A percentile compares a stretch with the other conserved stretches of the same genome.
Conservation (phyloP, 2,329 filamentous ascomycete genomes). For the Pezicula neosporulosa region DNA sequence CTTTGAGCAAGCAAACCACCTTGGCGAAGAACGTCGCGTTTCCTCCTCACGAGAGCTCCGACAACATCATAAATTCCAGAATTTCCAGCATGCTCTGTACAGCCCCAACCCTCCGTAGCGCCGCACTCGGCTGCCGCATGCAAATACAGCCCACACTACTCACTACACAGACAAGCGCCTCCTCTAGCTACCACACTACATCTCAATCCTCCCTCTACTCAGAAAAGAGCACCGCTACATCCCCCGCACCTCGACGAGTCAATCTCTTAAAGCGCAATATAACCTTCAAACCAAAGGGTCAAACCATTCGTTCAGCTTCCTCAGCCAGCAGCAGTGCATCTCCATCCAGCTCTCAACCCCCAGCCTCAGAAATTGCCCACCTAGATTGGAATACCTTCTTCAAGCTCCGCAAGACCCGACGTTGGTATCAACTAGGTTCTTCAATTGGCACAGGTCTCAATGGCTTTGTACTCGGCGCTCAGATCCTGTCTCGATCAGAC, state of each 20-base stretch:
- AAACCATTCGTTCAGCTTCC: conserved; percentile 13
- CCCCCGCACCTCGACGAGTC: conserved; percentile 16
- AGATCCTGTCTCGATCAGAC: conserved; percentile 66
- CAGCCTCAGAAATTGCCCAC: conserved; percentile 8
- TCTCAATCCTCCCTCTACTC: conserved; percentile 16
- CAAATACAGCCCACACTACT: conserved; percentile 20
- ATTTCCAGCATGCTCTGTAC: conserved; percentile 23
- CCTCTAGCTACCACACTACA: conserved; percentile 16
- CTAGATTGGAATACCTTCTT: conserved; percentile 92
- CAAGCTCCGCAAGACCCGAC: conserved; percentile 78
- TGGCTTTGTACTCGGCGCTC: conserved; percentile 59
- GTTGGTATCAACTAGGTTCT: conserved; percentile 77
- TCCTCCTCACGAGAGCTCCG: background rate
- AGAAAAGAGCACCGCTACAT: conserved; percentile 10
- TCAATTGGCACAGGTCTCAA: conserved; percentile 63
- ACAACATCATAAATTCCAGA: background rate
- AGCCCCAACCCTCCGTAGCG: conserved; percentile 25
- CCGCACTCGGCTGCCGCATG: conserved; percentile 26
- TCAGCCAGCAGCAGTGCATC: conserved; percentile 10
- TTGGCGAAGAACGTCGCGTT: background rate
- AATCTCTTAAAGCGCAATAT: conserved; percentile 24
- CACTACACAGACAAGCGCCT: conserved; percentile 5
- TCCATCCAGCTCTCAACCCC: conserved; percentile 4
- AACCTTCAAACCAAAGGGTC: conserved; percentile 14
- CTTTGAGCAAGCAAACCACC: background rate